Percentiles rank a stretch among this genome's conserved stretches.
Evolutionary conservation across 2,329 filamentous ascomycete genomes (phyloP).

Genomic region (Epichloe festucae): DNA sequence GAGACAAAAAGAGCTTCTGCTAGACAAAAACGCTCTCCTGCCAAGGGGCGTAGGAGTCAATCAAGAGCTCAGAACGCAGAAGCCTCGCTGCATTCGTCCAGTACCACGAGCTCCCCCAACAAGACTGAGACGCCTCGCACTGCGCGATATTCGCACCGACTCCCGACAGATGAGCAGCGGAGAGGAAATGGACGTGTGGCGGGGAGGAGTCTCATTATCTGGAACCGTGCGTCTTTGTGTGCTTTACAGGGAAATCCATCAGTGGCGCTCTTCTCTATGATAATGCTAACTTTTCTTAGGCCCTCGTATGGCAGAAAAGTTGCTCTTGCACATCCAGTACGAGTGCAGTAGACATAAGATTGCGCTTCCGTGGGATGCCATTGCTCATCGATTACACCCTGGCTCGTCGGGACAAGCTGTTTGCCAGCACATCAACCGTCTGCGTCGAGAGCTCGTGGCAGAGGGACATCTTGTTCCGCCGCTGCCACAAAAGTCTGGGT

Average conservation of each 20-base stretch:
- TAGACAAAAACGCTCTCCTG: conserved; percentile 10
- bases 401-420: conserved; percentile 27
- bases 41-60: conserved; percentile 4
- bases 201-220: conserved; percentile 28
- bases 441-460: conserved; percentile 21
- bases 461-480: conserved; percentile 32
- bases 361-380: conserved; percentile 25
- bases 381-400: conserved; percentile 28
- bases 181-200: conserved; percentile 16
- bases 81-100: conserved; percentile 1
- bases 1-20: conserved; percentile 6
- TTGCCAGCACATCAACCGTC: conserved; percentile 23
- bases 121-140: conserved; percentile 6
- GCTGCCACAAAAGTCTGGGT: conserved; percentile 13
- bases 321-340: conserved; percentile 27
- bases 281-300: conserved; percentile 16
- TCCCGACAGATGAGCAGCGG: conserved; percentile 14
- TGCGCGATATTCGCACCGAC: conserved; percentile 12
- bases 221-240: conserved; percentile 25
- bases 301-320: conserved; percentile 32
- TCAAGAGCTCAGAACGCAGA: conserved; percentile 6
- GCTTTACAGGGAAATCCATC: too few relatives aligned
- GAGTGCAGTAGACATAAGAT: conserved; percentile 22
- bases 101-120: conserved; percentile 3
- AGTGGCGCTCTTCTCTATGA: too few relatives aligned